Conservation (phyloP, 176 grass and related monocot species). For the Eragrostis nindensis region DNA sequence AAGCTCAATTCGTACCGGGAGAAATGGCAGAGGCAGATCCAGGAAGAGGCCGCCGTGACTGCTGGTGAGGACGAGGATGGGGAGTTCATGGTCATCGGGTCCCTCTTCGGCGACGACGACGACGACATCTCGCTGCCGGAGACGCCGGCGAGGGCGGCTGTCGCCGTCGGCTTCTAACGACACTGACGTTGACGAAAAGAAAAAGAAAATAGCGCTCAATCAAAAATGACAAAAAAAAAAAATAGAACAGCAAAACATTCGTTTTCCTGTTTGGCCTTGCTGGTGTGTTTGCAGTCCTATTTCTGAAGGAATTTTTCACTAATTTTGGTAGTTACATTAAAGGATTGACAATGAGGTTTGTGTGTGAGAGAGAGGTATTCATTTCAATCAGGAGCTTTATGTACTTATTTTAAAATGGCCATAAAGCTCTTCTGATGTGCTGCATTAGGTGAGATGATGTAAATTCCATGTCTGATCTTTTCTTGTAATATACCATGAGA, state of each 20-base stretch:
- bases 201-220: neutral
- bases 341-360: constrained; percentile 37
- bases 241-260: neutral
- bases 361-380: neutral
- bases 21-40: constrained; percentile 54
- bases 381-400: constrained; percentile 37
- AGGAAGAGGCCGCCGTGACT: constrained; percentile 19
- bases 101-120: constrained; percentile 57
- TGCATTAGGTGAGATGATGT: constrained; percentile 42
- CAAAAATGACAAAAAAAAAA: neutral
- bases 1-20: constrained; percentile 86
- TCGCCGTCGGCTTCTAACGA: constrained; percentile 47
- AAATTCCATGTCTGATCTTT: constrained; percentile 31
- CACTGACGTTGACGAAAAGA: constrained; percentile 2
- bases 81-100: constrained; percentile 63
- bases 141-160: constrained; percentile 36
- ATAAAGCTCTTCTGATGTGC: constrained; percentile 37
- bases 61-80: constrained; percentile 32
- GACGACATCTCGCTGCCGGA: constrained; percentile 40
- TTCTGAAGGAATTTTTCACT: constrained; percentile 10
- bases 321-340: constrained; percentile 33
- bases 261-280: constrained; percentile 6
- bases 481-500: constrained; percentile 45
- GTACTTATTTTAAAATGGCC: constrained; percentile 57
- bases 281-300: neutral